Evolutionary conservation across 2,329 filamentous ascomycete species (phyloP).

Genomic region (Cordyceps cateniannulata): DNA sequence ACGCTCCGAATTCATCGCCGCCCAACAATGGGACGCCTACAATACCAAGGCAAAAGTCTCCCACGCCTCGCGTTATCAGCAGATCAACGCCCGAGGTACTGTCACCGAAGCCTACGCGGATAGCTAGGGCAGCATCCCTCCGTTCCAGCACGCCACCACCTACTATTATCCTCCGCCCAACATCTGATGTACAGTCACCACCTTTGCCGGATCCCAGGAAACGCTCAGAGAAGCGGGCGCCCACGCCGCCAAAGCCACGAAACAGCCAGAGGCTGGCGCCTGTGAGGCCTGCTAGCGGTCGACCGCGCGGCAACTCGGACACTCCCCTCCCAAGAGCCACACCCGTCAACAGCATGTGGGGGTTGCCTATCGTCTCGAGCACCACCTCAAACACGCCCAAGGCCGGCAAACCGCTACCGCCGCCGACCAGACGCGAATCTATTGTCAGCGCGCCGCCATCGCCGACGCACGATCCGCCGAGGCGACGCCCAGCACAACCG

Average conservation of each 20-base stretch:
- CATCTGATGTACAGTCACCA: slow-evolving; percentile 17
- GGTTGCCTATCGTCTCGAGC: slow-evolving; percentile 11
- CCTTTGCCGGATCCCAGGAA: slow-evolving; percentile 26
- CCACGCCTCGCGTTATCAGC: slow-evolving; percentile 17
- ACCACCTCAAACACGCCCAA: slow-evolving; percentile 9
- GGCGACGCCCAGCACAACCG: slow-evolving; percentile 19
- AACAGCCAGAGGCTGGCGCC: slow-evolving; percentile 19
- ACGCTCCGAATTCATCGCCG: no score
- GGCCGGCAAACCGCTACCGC: slow-evolving; percentile 13
- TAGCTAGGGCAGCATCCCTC: slow-evolving; percentile 23
- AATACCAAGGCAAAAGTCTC: slow-evolving; percentile 7
- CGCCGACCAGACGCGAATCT: slow-evolving; percentile 15
- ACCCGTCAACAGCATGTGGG: slow-evolving; percentile 10
- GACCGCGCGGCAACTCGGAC: slow-evolving; percentile 15
- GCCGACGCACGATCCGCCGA: slow-evolving; percentile 28
- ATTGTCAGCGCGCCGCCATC: slow-evolving; percentile 27
- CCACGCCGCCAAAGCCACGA: slow-evolving; percentile 31
- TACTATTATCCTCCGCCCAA: slow-evolving; percentile 19
- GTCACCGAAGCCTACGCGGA: slow-evolving; percentile 27
- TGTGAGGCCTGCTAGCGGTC: neutral
- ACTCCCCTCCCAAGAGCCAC: slow-evolving; percentile 6
- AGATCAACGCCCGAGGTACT: slow-evolving; percentile 20
- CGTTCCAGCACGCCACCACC: slow-evolving; percentile 24
- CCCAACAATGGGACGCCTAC: neutral
- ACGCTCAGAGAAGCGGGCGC: slow-evolving; percentile 21